Base-by-base conservation (phyloP, 495 filamentous ascomycete genomes). In the Talaromyces nanjingensis region DNA sequence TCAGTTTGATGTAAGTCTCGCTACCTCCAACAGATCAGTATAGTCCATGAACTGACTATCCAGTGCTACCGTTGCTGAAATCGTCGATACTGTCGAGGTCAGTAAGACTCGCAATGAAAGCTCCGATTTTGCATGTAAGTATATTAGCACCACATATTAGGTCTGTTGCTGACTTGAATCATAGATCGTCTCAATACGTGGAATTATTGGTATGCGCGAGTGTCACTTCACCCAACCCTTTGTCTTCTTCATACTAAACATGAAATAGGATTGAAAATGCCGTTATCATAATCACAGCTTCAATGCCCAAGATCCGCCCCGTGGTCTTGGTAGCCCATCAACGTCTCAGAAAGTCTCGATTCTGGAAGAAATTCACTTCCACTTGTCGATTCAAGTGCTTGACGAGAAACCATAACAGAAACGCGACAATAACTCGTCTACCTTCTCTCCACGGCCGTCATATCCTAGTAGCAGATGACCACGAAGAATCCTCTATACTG, bases 171-270 rank as follows among this genome's bases (percentile, higher is more conserved):
- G 14, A 61, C 11, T 9, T 5, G 0, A 18, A 7, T 62, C 27
- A 24, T 34, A 62, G 60, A 62, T 33, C 60, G 45, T 12, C 24
- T 62, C 11, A 33, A 34, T 53, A 39, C 6, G 0, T 62, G 60
- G 60, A 62, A 54, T 42, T 31, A 54, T 6, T 62, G 60, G 60
- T 53, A 54, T 24, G n/a, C 60, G 60, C 54, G n/a, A 34, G 60
- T 62, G 14, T 18, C n/a, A 33, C 33, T n/a, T 22, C 9, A 55
- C 14, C 22, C 8, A 4, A 14, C 0, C 0, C 9, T 24, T 55
- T 1, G 14, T 55, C 14, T 29, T 27, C 53, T 16, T 24, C n/a
- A 18, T 12, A 11, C 53, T 56, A 56, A 56, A 27, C 7, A 29
- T 29, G 20, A 25, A 37, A 62, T n/a, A 62, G 60, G 4, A 24